A percentile compares a stretch with the other conserved stretches of the same genome.
Conservation (phyloP, 2,329 filamentous ascomycete species). For the Penicillium oxalicum region DNA sequence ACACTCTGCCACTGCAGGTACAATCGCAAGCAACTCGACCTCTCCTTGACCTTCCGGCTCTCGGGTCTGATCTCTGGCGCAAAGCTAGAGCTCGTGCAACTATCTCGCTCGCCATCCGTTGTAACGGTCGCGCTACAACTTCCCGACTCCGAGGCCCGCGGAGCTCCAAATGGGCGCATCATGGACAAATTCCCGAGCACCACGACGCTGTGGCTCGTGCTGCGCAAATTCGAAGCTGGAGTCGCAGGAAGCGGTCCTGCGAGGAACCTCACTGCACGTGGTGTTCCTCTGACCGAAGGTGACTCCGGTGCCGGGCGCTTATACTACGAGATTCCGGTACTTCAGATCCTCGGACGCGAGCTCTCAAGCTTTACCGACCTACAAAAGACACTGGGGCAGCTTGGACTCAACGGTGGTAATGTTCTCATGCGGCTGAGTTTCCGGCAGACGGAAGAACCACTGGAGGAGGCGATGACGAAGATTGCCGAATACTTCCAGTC, state of each 20-base stretch:
- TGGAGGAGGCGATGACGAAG: constrained; percentile 78
- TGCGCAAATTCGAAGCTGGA: constrained; percentile 83
- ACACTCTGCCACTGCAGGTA: constrained; percentile 47
- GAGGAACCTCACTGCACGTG: constrained; percentile 79
- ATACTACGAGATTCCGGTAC: constrained; percentile 78
- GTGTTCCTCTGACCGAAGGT: constrained; percentile 55
- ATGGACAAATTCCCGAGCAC: constrained; percentile 83
- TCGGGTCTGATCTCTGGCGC: constrained; percentile 78
- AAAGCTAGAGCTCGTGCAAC: constrained; percentile 84
- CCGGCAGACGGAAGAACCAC: constrained; percentile 65
- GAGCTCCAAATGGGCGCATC: constrained; percentile 60
- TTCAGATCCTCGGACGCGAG: constrained; percentile 78
- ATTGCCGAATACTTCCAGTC: constrained; percentile 69
- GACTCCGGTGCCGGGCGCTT: constrained; percentile 62
- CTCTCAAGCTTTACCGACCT: constrained; percentile 71
- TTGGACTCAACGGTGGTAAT: constrained; percentile 81
- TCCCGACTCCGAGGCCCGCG: constrained; percentile 62
- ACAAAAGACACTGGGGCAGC: constrained; percentile 79
- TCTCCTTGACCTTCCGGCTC: constrained; percentile 76
- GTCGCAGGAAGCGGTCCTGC: constrained; percentile 55
- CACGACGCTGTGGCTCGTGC: constrained; percentile 79
- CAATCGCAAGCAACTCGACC: constrained; percentile 78
- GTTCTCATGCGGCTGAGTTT: constrained; percentile 74
- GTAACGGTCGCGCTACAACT: constrained; percentile 87
- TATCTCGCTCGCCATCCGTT: constrained; percentile 75